Evolutionary conservation across 1,139 yeast species (phyloP), one percentile per base, ranked within the genome.

Genomic region (Pichiaceae sp.): DNA sequence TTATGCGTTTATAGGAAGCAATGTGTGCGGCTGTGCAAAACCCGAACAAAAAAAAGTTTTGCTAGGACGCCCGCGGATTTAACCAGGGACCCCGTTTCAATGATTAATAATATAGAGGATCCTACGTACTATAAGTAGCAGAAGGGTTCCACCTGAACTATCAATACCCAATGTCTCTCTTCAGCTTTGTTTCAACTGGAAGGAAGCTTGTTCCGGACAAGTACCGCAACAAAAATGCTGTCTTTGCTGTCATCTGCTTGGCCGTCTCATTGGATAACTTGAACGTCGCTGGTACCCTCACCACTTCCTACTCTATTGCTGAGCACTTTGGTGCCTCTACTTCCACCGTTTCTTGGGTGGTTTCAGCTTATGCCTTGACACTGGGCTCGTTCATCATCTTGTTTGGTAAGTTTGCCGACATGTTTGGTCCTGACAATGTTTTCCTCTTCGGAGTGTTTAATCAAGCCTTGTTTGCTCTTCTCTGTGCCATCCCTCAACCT

Each of bases 291-390:
- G 62, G 61, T 1, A 45, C 54, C 9, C 34, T 60, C 28, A 51
- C 54, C 26, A 42, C 56, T 11, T 38, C 49, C 2, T 40, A 29
- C 8, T 44, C 50, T n/a, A 47, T 60, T 12, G 47, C 51, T 17
- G 33, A 41, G 21, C 40, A 41, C 17, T 59, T 59, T 35, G 34
- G 49, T 32, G 44, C 56, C 4, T 17, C 45, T 11, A 38, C 55
- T n/a, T 43, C 59, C 5, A 43, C 48, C 2, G 60, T 57, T 4
- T 36, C 49, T 4, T 64, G 68, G 68, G 54, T 54, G 1, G 38
- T 63, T 8, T 59, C 67, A 1, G 63, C 62, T 0, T 64, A 63
- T 45, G 57, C 66, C 1, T 39, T 63, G 11, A 60, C 66, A 0
- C 44, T 60, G 20, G 64, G 64, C 4, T 49, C 65, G 0, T 62